Evolutionary conservation across 1,284 basidiomycete genomes (phyloP).

Genomic region (Lentinula novae-zelandiae): DNA sequence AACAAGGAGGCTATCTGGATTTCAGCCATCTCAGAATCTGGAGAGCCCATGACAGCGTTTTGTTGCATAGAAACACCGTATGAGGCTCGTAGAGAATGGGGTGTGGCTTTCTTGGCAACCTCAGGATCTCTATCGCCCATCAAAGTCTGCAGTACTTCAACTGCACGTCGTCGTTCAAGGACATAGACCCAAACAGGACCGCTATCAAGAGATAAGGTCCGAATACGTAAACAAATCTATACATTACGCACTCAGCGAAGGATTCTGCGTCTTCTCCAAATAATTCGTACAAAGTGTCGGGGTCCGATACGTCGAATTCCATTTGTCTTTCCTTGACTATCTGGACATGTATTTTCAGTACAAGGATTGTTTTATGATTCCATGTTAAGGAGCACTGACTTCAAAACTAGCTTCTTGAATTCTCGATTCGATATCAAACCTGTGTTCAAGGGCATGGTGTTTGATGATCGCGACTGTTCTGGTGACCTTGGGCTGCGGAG

Average conservation of each 20-base stretch:
- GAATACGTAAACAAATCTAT: conserved; percentile 10
- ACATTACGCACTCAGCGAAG: conserved; percentile 62
- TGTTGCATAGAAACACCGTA: conserved; percentile 52
- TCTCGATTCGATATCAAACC: conserved; percentile 72
- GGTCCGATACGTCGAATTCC: conserved; percentile 76
- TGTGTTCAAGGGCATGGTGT: conserved; percentile 60
- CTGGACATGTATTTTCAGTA: conserved; percentile 30
- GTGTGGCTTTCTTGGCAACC: conserved; percentile 47
- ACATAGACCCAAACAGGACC: conserved; percentile 86
- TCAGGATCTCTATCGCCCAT: conserved; percentile 65
- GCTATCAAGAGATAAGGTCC: conserved; percentile 31
- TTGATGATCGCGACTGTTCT: conserved; percentile 80
- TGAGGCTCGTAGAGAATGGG: conserved; percentile 63
- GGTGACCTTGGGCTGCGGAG: conserved; percentile 33
- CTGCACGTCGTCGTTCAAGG: conserved; percentile 71
- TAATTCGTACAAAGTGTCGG: conserved; percentile 69
- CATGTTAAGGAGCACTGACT: conserved; percentile 36
- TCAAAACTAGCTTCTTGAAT: conserved; percentile 76
- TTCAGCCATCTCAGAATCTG: conserved; percentile 62
- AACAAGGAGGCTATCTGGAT: conserved; percentile 73
- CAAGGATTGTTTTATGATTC: background rate
- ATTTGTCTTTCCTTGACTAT: conserved; percentile 81
- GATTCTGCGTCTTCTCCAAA: conserved; percentile 73
- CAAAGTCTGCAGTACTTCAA: conserved; percentile 71
- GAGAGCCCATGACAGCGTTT: conserved; percentile 70